Base-by-base conservation (phyloP, 306 rosid genomes). In the Citrullus colocynthis region DNA sequence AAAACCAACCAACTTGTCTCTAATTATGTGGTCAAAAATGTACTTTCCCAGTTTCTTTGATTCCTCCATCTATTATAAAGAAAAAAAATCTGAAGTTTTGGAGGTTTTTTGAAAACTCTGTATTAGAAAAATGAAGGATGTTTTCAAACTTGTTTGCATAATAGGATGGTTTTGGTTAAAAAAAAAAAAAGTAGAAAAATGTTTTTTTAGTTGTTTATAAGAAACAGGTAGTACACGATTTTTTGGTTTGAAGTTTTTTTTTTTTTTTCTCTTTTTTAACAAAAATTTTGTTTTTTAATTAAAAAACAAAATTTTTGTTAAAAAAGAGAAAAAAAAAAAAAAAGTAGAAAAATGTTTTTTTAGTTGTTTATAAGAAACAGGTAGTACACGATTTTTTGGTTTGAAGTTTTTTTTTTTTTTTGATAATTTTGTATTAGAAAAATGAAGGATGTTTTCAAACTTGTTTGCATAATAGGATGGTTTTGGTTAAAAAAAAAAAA, bases 1-100 rank as follows among this genome's bases (percentile, higher is more conserved):
- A 85, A 81, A 76, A 77, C 90, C 30, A 85, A 77, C 61, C 81
- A 37, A 37, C 70, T 87, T 20, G 30, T 85, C 73, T 42, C 90
- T 32, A 59, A 30, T 21, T 79, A 79, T 55, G 14, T 87, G 11
- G 18, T 85, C 20, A 81, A 80, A 10, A 67, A 56, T 13, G 78
- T 12, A 3, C 65, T 87, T 24, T 56, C 80, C 0, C 64, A 7
- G 61, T 87, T 83, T 58, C 81, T 60, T 58, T 87, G 75, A 81
- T 44, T 77, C 28, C 24, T 15, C 7, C 0, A 0, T 61, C 30
- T 7, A 32, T 13, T 24, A 24, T 0, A 24, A 24, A n/a, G 0
- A 28, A 13, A 32, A 32, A 32, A 32, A 65, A 2, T 67, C 17
- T 39, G 21, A 10, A 44, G 6, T 70, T 44, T 44, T 24, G 6